These are phyloP conservation scores for Allantophomopsis cytisporea DNA, from an alignment of 2,329 filamentous ascomycete genomes.

Conservation along the genomic window DNA sequence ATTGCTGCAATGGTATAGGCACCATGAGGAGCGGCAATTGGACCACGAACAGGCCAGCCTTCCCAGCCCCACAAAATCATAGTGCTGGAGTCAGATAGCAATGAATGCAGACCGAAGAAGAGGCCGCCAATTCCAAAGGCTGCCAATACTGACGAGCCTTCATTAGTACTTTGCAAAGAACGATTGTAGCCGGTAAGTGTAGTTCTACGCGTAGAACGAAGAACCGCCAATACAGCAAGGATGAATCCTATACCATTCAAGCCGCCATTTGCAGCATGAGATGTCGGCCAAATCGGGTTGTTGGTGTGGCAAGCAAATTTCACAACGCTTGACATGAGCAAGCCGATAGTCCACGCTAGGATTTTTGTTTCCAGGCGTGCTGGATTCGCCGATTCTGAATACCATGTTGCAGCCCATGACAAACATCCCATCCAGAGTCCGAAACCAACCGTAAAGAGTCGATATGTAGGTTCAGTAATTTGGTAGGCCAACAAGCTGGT, in stretches of 20 bases:
- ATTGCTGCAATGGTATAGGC: constrained; percentile 78
- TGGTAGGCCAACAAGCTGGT: constrained; percentile 69
- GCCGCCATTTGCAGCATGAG: constrained; percentile 81
- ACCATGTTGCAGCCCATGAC: constrained; percentile 73
- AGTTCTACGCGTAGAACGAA: constrained; percentile 59
- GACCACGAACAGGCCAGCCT: constrained; percentile 81
- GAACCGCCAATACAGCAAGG: constrained; percentile 60
- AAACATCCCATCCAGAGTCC: constrained; percentile 70
- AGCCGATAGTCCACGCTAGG: constrained; percentile 65
- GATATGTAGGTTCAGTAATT: constrained; percentile 55
- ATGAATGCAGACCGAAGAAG: constrained; percentile 80
- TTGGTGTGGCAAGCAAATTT: constrained; percentile 93
- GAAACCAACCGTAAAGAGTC: constrained; percentile 71
- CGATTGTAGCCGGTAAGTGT: constrained; percentile 26
- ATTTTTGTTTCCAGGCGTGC: constrained; percentile 70
- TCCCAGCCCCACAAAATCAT: constrained; percentile 99
- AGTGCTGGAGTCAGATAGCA: constrained; percentile 92
- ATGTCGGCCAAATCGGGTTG: constrained; percentile 92
- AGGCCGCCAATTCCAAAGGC: constrained; percentile 71
- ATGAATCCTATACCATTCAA: constrained; percentile 77
- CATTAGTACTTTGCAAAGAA: constrained; percentile 37
- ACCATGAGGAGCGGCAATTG: constrained; percentile 79
- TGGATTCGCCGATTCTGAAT: constrained; percentile 61
- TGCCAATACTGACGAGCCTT: constrained; percentile 56
- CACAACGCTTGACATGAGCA: constrained; percentile 73